Percentiles rank a stretch among this genome's conserved stretches.
Conservation (phyloP, 371 early-diverging fungal species). For the Apophysomyces sp. region DNA sequence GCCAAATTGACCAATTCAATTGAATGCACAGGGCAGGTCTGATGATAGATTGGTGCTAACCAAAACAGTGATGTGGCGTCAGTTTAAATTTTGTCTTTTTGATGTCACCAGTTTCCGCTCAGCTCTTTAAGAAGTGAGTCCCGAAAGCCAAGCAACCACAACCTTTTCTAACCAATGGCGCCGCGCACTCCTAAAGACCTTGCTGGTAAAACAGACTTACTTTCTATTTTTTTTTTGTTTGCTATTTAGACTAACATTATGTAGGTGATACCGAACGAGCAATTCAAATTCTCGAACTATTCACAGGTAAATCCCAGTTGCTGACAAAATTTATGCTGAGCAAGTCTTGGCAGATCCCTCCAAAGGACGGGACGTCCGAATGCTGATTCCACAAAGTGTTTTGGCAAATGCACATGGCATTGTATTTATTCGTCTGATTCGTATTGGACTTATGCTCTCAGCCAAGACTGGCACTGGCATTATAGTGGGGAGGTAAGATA, state of each 20-base stretch:
- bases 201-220: neutral
- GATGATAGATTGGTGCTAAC: too few relatives aligned
- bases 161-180: neutral
- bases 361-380: conserved; percentile 24
- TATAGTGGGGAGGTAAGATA: conserved; percentile 40
- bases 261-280: conserved; percentile 36
- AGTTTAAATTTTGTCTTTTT: too few relatives aligned
- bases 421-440: conserved; percentile 31
- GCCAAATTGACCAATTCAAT: too few relatives aligned
- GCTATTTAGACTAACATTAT: neutral
- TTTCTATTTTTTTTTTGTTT: neutral
- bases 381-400: conserved; percentile 31
- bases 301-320: conserved; percentile 26
- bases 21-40: too few relatives aligned
- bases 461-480: conserved; percentile 39
- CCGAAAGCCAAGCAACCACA: too few relatives aligned
- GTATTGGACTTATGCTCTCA: conserved; percentile 32
- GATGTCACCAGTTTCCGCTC: too few relatives aligned
- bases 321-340: neutral
- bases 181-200: conserved; percentile 6
- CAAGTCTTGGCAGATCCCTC: conserved; percentile 9
- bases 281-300: conserved; percentile 26
- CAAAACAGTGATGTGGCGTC: too few relatives aligned
- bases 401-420: conserved; percentile 39
- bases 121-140: too few relatives aligned